phyloP scores from a whole-genome alignment of 148 eudicot species.

The Spergularia bocconei region DNA sequence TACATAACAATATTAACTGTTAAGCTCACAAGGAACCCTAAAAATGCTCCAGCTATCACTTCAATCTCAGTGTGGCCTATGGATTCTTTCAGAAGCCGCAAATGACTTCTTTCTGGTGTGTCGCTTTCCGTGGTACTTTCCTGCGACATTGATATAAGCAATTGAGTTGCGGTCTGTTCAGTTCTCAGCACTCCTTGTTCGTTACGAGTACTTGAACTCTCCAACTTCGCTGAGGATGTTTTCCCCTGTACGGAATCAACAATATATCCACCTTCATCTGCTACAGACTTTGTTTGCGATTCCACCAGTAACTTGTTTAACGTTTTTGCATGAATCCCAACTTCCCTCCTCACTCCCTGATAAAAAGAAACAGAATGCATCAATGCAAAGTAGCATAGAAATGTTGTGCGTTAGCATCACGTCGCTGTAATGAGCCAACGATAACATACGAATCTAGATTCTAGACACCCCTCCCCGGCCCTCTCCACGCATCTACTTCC shows the following conservation, averaged over 20 bases:
- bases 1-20: constrained; percentile 40
- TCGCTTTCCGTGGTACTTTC: constrained; percentile 12
- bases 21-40: constrained; percentile 68
- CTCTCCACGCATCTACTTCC: no score
- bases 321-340: constrained; percentile 77
- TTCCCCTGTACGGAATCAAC: constrained; percentile 13
- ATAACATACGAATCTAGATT: no score
- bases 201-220: constrained; percentile 26
- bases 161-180: constrained; percentile 22
- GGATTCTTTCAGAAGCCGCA: constrained; percentile 54
- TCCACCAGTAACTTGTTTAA: constrained; percentile 47
- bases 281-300: constrained; percentile 26
- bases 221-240: constrained; percentile 21
- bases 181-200: constrained; percentile 18
- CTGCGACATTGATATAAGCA: constrained; percentile 30
- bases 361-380: not conserved
- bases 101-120: not conserved
- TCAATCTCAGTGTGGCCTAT: constrained; percentile 80
- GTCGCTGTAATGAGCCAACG: no score
- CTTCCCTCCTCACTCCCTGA: constrained; percentile 95
- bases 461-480: no score
- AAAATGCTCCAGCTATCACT: constrained; percentile 79
- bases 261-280: constrained; percentile 22
- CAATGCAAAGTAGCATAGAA: no score
- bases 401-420: no score